Percentiles rank a stretch among this genome's conserved stretches.
These are phyloP conservation scores for Suhomyces tanzawaensis DNA, from an alignment of 805 yeast genomes.

Conservation along the genomic window DNA sequence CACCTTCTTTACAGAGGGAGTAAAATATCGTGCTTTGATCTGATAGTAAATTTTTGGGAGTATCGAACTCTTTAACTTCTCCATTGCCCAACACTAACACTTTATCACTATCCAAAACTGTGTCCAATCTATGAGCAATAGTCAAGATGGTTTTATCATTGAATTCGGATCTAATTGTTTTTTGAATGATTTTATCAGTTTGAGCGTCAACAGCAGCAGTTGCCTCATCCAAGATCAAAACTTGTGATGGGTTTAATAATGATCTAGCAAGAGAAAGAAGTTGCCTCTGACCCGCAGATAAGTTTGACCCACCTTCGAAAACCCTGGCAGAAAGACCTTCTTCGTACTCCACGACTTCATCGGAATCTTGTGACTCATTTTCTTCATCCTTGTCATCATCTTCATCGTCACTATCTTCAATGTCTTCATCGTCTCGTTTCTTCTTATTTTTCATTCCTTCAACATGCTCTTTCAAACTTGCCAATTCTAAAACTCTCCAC, in stretches of 20 bases:
- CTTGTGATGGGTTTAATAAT: conserved; percentile 16
- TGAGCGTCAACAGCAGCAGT: conserved; percentile 37
- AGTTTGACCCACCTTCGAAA: conserved; percentile 24
- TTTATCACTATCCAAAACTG: conserved; percentile 28
- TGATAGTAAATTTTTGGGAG: conserved; percentile 7
- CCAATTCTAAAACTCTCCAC: conserved; percentile 25
- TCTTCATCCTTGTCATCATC: background rate
- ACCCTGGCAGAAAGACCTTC: conserved; percentile 17
- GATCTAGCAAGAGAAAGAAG: conserved; percentile 25
- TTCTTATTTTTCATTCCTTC: conserved; percentile 19
- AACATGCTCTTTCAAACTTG: conserved; percentile 25
- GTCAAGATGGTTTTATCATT: conserved; percentile 25
- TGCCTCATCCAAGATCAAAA: conserved; percentile 25
- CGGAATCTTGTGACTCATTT: conserved; percentile 1
- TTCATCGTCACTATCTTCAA: background rate
- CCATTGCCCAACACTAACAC: conserved; percentile 25
- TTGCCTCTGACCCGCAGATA: conserved; percentile 26
- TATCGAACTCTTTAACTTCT: conserved; percentile 20
- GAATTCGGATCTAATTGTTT: conserved; percentile 24
- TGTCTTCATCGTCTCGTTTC: conserved; percentile 2
- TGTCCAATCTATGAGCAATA: conserved; percentile 28
- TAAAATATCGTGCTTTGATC: conserved; percentile 5
- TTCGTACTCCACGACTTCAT: conserved; percentile 8
- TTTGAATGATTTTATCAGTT: conserved; percentile 27
- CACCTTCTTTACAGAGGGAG: conserved; percentile 13